A percentile compares a stretch with the other conserved stretches of the same genome.
These are phyloP conservation scores for Hylodesmum podocarpum DNA, from an alignment of 306 rosid species.

Conservation along the genomic window DNA sequence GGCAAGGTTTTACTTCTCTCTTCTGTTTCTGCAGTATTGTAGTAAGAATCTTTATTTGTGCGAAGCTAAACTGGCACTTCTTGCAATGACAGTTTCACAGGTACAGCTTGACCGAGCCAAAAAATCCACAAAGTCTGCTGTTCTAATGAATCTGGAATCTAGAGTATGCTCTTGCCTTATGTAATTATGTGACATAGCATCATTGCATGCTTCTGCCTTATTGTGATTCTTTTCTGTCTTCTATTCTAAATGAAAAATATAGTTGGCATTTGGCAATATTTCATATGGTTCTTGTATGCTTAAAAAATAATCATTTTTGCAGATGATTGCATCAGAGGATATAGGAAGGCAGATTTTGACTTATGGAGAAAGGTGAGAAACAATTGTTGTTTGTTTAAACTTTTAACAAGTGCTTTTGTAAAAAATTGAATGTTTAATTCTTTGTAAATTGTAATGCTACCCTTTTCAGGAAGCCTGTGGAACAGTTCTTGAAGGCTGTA, in stretches of 20 bases:
- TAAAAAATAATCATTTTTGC: slow-evolving; percentile 20
- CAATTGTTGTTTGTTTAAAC: no score
- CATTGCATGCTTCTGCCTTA: background rate
- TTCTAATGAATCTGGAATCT: slow-evolving; percentile 96
- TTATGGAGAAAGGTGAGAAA: slow-evolving; percentile 89
- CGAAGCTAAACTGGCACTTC: background rate
- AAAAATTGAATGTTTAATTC: background rate
- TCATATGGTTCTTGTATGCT: background rate
- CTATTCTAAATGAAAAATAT: background rate
- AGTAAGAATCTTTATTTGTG: background rate
- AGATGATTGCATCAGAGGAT: slow-evolving; percentile 94
- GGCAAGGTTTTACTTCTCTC: slow-evolving; percentile 61
- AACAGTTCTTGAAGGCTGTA: slow-evolving; percentile 76
- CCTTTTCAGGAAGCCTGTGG: slow-evolving; percentile 81
- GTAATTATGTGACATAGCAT: background rate
- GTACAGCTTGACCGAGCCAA: slow-evolving; percentile 90
- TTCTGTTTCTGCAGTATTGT: slow-evolving; percentile 3
- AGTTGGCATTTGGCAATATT: slow-evolving; percentile 9
- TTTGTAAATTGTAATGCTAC: background rate
- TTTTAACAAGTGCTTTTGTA: no score
- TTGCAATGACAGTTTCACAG: slow-evolving; percentile 60
- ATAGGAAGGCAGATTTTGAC: slow-evolving; percentile 97
- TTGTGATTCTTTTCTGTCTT: background rate
- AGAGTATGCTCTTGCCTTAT: slow-evolving; percentile 55
- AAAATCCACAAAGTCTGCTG: slow-evolving; percentile 84